Evolutionary conservation across 2,329 filamentous ascomycete genomes (phyloP).

Genomic region (Pseudogymnoascus sp.): DNA sequence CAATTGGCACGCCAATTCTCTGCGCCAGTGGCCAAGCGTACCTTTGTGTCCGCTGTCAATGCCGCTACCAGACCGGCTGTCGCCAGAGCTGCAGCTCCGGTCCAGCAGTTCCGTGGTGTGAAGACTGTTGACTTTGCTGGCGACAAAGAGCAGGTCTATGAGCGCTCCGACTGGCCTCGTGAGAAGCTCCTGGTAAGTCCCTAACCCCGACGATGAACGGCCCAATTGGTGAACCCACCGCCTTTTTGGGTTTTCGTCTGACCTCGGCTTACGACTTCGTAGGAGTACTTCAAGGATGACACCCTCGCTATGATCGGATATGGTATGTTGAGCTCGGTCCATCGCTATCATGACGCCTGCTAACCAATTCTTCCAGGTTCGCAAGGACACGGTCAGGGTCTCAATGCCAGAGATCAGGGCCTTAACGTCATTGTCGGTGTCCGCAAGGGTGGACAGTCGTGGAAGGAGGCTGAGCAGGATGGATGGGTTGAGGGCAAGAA

Average conservation of each 20-base stretch:
- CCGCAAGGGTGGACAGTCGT: constrained; percentile 95
- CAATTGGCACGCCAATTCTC: constrained; percentile 56
- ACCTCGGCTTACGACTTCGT: constrained; percentile 18
- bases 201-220: constrained; percentile 13
- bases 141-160: constrained; percentile 88
- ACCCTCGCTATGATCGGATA: constrained; percentile 98
- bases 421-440: constrained; percentile 99
- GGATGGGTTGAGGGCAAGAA: constrained; percentile 98
- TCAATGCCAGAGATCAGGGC: constrained; percentile 99
- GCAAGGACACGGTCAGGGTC: constrained; percentile 96
- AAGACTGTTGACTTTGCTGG: constrained; percentile 99
- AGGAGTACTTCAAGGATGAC: constrained; percentile 99
- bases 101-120: constrained; percentile 65
- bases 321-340: constrained; percentile 35
- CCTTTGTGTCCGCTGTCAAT: constrained; percentile 52
- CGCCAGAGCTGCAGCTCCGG: constrained; percentile 38
- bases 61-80: constrained; percentile 45
- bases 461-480: constrained; percentile 95
- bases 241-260: constrained; percentile 9
- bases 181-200: constrained; percentile 89
- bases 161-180: constrained; percentile 96
- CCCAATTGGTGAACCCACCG: constrained; percentile 4
- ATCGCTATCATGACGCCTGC: background rate
- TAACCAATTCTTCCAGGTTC: constrained; percentile 39
- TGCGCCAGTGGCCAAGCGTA: constrained; percentile 50